Evolutionary conservation across 2,329 filamentous ascomycete species (phyloP).

Genomic region (Volutella citrinella): DNA sequence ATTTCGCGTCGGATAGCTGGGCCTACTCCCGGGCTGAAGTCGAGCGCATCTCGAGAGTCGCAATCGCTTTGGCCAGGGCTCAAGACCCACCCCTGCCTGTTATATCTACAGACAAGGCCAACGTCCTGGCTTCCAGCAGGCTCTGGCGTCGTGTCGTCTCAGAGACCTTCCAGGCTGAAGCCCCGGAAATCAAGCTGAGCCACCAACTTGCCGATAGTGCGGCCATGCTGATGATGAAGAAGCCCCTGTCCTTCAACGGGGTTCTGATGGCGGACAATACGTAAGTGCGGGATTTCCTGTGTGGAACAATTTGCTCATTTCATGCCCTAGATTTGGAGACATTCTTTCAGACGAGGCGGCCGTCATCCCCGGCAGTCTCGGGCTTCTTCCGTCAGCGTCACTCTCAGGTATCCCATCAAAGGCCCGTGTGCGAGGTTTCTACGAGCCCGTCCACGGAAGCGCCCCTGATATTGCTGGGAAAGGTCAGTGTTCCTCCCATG

Average conservation of each 20-base stretch:
- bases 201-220: conserved; percentile 22
- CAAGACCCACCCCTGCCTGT: conserved; percentile 52
- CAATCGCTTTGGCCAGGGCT: conserved; percentile 59
- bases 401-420: too few relatives aligned
- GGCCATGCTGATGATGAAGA: conserved; percentile 16
- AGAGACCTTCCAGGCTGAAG: conserved; percentile 15
- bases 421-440: too few relatives aligned
- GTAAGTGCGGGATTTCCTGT: too few relatives aligned
- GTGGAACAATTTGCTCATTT: too few relatives aligned
- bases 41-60: conserved; percentile 66
- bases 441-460: too few relatives aligned
- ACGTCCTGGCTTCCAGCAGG: conserved; percentile 21
- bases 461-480: too few relatives aligned
- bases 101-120: conserved; percentile 22
- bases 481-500: too few relatives aligned
- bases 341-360: conserved; percentile 24
- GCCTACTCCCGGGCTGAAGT: conserved; percentile 70
- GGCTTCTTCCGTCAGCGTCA: too few relatives aligned
- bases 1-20: too few relatives aligned
- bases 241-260: conserved; percentile 19
- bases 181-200: conserved; percentile 13
- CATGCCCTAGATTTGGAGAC: too few relatives aligned
- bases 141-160: conserved; percentile 20
- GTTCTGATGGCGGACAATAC: conserved; percentile 22
- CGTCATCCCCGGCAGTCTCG: too few relatives aligned